These are phyloP conservation scores for Zalaria obscura DNA, from an alignment of 2,329 filamentous ascomycete species.

Conservation along the genomic window DNA sequence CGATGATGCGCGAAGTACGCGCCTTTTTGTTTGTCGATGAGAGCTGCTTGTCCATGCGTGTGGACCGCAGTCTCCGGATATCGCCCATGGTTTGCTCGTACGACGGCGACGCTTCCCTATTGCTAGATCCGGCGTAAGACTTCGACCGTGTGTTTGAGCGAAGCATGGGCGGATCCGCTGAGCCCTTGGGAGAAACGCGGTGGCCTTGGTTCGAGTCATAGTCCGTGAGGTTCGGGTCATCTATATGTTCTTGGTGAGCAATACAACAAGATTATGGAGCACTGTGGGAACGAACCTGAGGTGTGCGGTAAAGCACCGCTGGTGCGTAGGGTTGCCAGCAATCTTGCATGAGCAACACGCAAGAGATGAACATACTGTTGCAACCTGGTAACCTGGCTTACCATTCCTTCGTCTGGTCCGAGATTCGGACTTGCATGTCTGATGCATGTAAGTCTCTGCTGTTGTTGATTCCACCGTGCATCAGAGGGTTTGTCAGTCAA, in stretches of 20 bases:
- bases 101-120: conserved; percentile 47
- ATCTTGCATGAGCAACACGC: conserved; percentile 75
- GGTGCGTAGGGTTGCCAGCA: conserved; percentile 73
- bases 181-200: conserved; percentile 29
- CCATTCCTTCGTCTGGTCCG: conserved; percentile 42
- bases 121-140: conserved; percentile 50
- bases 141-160: conserved; percentile 58
- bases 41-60: conserved; percentile 82
- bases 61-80: conserved; percentile 81
- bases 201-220: conserved; percentile 55
- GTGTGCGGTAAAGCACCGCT: conserved; percentile 68
- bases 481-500: conserved; percentile 54
- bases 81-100: conserved; percentile 96
- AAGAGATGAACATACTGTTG: conserved; percentile 92
- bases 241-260: conserved; percentile 21
- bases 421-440: conserved; percentile 32
- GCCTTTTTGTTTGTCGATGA: conserved; percentile 88
- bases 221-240: conserved; percentile 54
- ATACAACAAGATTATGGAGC: conserved; percentile 2
- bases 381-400: conserved; percentile 68
- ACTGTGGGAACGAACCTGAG: conserved; percentile 34
- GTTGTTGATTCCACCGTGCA: conserved; percentile 54
- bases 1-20: conserved; percentile 81
- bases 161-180: conserved; percentile 37
- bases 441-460: conserved; percentile 56